phyloP scores from a whole-genome alignment of 345 rosid genomes.

The Camelina sativa region DNA sequence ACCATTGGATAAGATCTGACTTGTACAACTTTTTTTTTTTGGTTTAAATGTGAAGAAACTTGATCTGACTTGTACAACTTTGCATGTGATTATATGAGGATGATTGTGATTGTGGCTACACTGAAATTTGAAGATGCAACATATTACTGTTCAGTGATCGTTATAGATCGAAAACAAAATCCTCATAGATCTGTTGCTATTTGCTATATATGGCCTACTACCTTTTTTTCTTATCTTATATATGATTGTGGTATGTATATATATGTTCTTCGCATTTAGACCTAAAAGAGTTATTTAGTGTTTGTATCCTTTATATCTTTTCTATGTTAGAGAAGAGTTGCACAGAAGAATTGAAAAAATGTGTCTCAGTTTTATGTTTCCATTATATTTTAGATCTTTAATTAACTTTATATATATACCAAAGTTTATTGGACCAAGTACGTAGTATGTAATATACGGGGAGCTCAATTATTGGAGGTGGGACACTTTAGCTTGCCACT shows the following conservation, averaged over 20 bases:
- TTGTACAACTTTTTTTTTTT: conserved; percentile 6
- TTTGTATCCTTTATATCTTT: conserved; percentile 8
- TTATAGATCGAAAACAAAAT: conserved; percentile 36
- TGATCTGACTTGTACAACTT: conserved; percentile 26
- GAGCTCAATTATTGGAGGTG: conserved; percentile 14
- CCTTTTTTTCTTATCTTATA: neutral
- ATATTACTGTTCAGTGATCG: conserved; percentile 40
- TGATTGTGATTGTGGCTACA: conserved; percentile 39
- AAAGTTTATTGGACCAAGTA: neutral
- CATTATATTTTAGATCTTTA: neutral
- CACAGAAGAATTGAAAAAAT: too few relatives aligned
- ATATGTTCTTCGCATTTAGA: conserved; percentile 12
- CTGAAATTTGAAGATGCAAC: conserved; percentile 25
- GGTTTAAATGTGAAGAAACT: too few relatives aligned
- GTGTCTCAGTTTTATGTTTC: neutral
- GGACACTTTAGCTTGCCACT: conserved; percentile 22
- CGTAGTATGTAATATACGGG: neutral
- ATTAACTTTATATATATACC: too few relatives aligned
- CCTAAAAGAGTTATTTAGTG: neutral
- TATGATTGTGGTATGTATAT: neutral
- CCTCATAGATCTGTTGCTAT: conserved; percentile 26
- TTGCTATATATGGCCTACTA: conserved; percentile 34
- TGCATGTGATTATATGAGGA: conserved; percentile 37
- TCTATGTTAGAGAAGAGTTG: neutral
- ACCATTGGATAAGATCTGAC: conserved; percentile 40